Conservation (phyloP, 345 rosid genomes). For the Gossypium thurberi region DNA sequence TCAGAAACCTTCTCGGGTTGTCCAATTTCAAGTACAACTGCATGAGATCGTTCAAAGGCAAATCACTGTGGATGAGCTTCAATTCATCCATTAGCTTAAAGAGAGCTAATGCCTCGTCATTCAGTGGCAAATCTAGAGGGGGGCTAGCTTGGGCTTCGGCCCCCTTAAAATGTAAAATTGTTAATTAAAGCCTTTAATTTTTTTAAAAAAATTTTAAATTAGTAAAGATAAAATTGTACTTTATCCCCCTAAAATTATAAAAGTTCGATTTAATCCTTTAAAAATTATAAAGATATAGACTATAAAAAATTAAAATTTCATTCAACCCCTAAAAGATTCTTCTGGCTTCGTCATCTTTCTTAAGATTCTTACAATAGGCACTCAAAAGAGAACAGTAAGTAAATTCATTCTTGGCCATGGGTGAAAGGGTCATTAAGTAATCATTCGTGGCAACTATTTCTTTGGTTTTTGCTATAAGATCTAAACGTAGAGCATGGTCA, state of each 20-base stretch:
- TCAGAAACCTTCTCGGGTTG: constrained; percentile 48
- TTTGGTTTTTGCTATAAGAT: constrained; percentile 52
- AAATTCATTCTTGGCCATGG: constrained; percentile 23
- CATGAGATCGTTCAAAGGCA: constrained; percentile 58
- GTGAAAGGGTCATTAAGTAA: constrained; percentile 38
- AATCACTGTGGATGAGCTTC: constrained; percentile 26
- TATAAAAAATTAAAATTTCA: no score
- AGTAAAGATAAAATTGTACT: no score
- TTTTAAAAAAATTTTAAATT: no score
- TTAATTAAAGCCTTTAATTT: no score
- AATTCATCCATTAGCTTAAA: constrained; percentile 49
- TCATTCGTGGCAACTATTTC: constrained; percentile 58
- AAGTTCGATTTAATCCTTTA: no score
- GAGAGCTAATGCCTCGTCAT: constrained; percentile 45
- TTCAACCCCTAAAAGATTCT: no score
- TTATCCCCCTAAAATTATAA: no score
- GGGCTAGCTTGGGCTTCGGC: no score
- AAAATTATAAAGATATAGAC: no score
- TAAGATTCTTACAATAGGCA: constrained; percentile 46
- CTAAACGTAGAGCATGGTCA: constrained; percentile 44
- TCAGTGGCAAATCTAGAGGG: no score
- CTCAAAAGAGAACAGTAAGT: constrained; percentile 57
- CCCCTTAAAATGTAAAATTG: no score
- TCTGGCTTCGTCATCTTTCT: neutral
- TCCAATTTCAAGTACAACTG: constrained; percentile 38